Conservation (phyloP, 2,329 filamentous ascomycete genomes). For the Scortechinia acanthostroma region DNA sequence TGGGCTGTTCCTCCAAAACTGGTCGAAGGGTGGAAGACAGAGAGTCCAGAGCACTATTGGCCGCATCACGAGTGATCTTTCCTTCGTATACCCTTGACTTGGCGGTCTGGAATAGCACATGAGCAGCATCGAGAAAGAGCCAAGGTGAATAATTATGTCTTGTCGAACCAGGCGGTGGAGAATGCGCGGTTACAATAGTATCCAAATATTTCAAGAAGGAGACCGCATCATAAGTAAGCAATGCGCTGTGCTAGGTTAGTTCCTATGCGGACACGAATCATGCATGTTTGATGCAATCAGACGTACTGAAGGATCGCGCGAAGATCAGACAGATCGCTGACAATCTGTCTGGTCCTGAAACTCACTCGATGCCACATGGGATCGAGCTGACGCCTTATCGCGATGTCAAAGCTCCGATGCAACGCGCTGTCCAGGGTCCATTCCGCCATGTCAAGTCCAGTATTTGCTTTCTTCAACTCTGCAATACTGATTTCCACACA, state of each 20-base stretch:
- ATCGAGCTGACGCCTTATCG: conserved; percentile 82
- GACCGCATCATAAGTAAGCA: conserved; percentile 82
- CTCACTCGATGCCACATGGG: conserved; percentile 96
- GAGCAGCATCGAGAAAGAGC: conserved; percentile 90
- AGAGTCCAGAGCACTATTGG: conserved; percentile 21
- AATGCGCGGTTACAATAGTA: conserved; percentile 84
- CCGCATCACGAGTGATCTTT: conserved; percentile 52
- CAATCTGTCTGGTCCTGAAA: conserved; percentile 91
- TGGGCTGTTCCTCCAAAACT: conserved; percentile 87
- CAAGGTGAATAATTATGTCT: conserved; percentile 87
- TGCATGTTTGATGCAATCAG: background rate
- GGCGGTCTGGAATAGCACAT: conserved; percentile 87
- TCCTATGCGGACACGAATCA: too few species aligned
- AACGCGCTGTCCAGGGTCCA: conserved; percentile 92
- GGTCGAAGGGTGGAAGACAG: conserved; percentile 61
- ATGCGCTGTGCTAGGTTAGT: conserved; percentile 13
- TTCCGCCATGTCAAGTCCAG: conserved; percentile 77
- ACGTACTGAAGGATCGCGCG: conserved; percentile 69
- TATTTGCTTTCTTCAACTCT: conserved; percentile 85
- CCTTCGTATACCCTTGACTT: conserved; percentile 80
- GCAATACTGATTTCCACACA: conserved; percentile 92
- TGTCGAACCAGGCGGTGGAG: conserved; percentile 79
- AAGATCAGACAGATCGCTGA: conserved; percentile 78
- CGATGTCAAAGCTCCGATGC: conserved; percentile 86
- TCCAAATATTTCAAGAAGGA: conserved; percentile 89